Base-by-base conservation (phyloP, 352 stramenopile species). In the Globisporangium abappressorium region DNA sequence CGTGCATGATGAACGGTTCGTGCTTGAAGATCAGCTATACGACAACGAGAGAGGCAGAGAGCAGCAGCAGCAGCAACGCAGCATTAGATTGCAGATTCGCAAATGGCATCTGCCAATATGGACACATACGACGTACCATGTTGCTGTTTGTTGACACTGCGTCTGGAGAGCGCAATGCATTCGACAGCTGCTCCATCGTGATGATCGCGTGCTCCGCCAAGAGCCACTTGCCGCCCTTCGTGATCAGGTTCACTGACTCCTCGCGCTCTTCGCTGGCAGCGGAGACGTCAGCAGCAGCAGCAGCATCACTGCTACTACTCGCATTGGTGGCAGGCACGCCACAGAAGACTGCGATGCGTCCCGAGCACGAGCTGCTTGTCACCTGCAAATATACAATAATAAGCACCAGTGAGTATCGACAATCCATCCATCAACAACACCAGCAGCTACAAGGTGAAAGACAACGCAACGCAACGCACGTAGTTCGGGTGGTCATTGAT, bases 1-100 rank as follows among this genome's bases (percentile, higher is more conserved):
- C 87, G 77, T 98, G 92, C 83, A 98, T 92, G 64, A 97, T 96
- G 68, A 98, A 96, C 61, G 91, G 91, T 56, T 98, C 92, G 66
- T 94, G 82, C 72, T 97, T 97, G 72, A 97, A 91, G 47, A 95
- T 82, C 69, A 94, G 74, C 75, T 90, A 28, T 12, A n/a, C 0
- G 0, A 8, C 61, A 14, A 15, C 20, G 14, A 33, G 46, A 41
- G 47, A 49, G 3, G 47, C 3, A 20, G 24, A 41, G 34, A 41
- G 34, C 11, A 9, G 12, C 8, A 41, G 36, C 11, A 15, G 18
- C 15, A 49, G 43, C 18, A 51, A 24, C 7, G 1, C 43, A 22
- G 43, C 53, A 55, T 28, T 14, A 33, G 61, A 15, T 6, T n/a
- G 14, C 18, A 34, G 7, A 7, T 28, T 7, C 30, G 28, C 3